These are phyloP conservation scores for Hamamelis virginiana DNA, from an alignment of 164 flowering plant genomes.

Conservation along the genomic window DNA sequence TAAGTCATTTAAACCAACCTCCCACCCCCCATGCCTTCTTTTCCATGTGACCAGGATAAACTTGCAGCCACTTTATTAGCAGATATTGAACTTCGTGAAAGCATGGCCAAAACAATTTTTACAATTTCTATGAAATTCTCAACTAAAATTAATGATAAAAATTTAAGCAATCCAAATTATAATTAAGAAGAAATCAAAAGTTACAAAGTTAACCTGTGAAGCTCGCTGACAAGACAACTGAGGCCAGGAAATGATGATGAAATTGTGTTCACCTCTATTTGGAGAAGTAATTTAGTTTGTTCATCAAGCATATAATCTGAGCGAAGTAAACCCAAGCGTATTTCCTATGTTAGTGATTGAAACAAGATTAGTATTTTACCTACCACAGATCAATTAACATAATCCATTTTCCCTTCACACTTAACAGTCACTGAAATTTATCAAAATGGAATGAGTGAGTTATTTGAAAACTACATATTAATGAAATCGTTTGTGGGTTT, in stretches of 20 bases:
- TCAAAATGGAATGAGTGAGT: background rate
- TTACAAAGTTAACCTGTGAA: slow-evolving; percentile 67
- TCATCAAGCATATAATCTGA: slow-evolving; percentile 99
- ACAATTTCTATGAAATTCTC: background rate
- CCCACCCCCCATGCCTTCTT: too few species aligned
- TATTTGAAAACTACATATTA: background rate
- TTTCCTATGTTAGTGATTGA: slow-evolving; percentile 48
- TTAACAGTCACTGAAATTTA: background rate
- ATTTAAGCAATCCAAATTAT: background rate
- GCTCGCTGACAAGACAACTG: slow-evolving; percentile 71
- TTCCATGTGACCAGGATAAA: too few species aligned
- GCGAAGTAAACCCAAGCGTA: slow-evolving; percentile 94
- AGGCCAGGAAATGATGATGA: slow-evolving; percentile 93
- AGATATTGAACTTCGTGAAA: too few species aligned
- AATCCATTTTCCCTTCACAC: background rate
- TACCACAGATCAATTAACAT: background rate
- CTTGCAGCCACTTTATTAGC: too few species aligned
- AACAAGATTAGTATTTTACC: slow-evolving; percentile 15
- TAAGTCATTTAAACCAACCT: too few species aligned
- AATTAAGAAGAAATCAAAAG: background rate
- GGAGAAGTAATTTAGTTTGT: slow-evolving; percentile 86
- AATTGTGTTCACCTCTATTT: slow-evolving; percentile 95
- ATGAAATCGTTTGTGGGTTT: background rate
- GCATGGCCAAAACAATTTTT: too few species aligned
- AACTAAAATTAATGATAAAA: background rate